phyloP scores from a whole-genome alignment of 805 yeast species.

The Yamadazyma phyllophila region DNA sequence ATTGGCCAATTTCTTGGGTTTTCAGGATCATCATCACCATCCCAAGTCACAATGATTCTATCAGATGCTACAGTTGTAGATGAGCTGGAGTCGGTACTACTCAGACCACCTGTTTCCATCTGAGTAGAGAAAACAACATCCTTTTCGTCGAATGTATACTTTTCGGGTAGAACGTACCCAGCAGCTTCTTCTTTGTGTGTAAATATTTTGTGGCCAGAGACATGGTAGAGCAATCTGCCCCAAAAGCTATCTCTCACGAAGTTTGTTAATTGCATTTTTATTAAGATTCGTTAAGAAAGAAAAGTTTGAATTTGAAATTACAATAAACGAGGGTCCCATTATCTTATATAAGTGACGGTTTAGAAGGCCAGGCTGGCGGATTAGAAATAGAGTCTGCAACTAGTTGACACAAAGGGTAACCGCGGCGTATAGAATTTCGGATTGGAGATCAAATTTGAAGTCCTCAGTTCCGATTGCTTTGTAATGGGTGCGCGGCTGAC shows the following conservation, averaged over 20 bases:
- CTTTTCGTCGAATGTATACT: slow-evolving; percentile 18
- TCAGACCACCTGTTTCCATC: not conserved
- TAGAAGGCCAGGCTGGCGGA: not conserved
- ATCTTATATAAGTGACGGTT: too few species aligned
- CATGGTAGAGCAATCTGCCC: slow-evolving; percentile 27
- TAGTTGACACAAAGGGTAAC: too few species aligned
- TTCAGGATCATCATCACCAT: slow-evolving; percentile 51
- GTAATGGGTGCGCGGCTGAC: too few species aligned
- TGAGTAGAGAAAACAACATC: not conserved
- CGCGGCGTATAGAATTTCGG: too few species aligned
- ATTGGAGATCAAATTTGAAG: too few species aligned
- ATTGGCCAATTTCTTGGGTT: slow-evolving; percentile 59
- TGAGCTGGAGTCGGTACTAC: not conserved
- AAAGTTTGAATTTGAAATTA: not conserved
- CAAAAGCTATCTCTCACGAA: slow-evolving; percentile 32
- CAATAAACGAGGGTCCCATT: too few species aligned
- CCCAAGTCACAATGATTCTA: slow-evolving; percentile 21
- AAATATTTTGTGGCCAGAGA: slow-evolving; percentile 25
- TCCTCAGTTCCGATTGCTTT: too few species aligned
- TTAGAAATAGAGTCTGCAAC: not conserved
- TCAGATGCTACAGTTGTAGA: not conserved
- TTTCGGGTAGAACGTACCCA: slow-evolving; percentile 31
- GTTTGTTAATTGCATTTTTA: not conserved
- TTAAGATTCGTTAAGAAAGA: not conserved
- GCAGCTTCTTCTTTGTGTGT: slow-evolving; percentile 26